These are phyloP conservation scores for Chaetomium sp. DNA, from an alignment of 2,329 filamentous ascomycete genomes.

Conservation along the genomic window DNA sequence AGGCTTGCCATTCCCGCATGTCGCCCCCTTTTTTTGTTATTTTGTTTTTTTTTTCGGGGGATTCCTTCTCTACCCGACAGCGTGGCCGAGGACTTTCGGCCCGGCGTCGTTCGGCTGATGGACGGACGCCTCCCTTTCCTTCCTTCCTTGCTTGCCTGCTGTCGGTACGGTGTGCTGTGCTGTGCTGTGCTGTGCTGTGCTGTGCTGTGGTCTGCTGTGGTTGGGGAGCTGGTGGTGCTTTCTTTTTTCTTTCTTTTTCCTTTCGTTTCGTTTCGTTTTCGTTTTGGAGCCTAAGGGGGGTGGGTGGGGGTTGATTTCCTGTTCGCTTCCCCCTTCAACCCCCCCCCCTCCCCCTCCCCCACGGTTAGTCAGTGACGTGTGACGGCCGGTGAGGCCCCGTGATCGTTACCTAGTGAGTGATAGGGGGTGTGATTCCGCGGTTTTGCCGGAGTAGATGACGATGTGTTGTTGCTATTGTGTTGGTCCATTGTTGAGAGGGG, in stretches of 20 bases:
- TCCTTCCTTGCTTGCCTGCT: not conserved
- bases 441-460: not conserved
- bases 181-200: too few relatives aligned
- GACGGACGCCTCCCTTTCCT: too few relatives aligned
- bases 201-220: too few relatives aligned
- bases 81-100: not conserved
- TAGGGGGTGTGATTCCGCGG: not conserved
- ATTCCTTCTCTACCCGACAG: too few relatives aligned
- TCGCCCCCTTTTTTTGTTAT: too few relatives aligned
- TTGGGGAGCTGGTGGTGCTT: too few relatives aligned
- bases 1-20: too few relatives aligned
- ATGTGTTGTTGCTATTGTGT: not conserved
- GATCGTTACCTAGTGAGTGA: not conserved
- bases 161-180: not conserved
- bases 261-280: not conserved
- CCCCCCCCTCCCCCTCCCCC: not conserved
- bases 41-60: too few relatives aligned
- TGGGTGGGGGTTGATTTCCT: too few relatives aligned
- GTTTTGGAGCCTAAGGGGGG: not conserved
- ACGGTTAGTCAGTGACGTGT: too few relatives aligned
- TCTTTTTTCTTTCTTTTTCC: not conserved
- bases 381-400: too few relatives aligned
- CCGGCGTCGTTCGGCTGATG: too few relatives aligned
- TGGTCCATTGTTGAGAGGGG: not conserved
- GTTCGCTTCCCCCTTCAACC: not conserved